Evolutionary conservation across 2,329 filamentous ascomycete species (phyloP), one percentile per base, ranked within the genome.

Genomic region (Cladophialophora chaetospira): DNA sequence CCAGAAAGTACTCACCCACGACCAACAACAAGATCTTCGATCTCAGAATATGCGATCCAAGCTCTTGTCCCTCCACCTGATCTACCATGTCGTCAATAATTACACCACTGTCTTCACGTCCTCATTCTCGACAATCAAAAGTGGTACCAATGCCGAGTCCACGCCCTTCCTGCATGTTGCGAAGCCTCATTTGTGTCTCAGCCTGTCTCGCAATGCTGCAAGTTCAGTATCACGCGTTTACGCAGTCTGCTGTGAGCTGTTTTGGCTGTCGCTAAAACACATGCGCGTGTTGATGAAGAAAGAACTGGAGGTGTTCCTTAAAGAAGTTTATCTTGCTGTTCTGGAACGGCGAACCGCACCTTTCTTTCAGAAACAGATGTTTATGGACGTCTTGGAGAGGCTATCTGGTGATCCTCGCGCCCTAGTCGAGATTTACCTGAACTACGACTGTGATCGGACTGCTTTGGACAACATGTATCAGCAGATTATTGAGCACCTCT

Each of bases 1-100:
- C 57, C 97, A 93, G 61, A 99, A 99, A 72, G 79, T 91, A 36
- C 79, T 99, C 23, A 85, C 89, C 6, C 86, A 91, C 2, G 94
- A 99, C 61, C 92, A 97, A 72, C 85, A 96, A 17, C 91, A 93
- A 68, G 94, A 99, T 68, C 77, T 96, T 49, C 91, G 91, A 54
- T 93, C 92, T 15, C 92, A 97, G 69, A 90, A 93, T 33, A 99
- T 99, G 93, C 87, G 94, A 59, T 97, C 93, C 2, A 99, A 99
- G 74, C 81, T 99, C 49, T 84, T 99, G 61, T 97, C 94, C 13
- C 82, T 99, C 55, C 92, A 99, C 72, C 87, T 97, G 60, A 94
- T 99, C 63, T 92, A 97, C 70, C 96, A 91, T 36, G 85, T 97
- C 55, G 83, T 99, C 44, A 96, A 96, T 78, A 97, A 97, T 75